A percentile compares a stretch with the other conserved stretches of the same genome.
Evolutionary conservation across 2,329 filamentous ascomycete species (phyloP).

Genomic region (Daldinia sp.): DNA sequence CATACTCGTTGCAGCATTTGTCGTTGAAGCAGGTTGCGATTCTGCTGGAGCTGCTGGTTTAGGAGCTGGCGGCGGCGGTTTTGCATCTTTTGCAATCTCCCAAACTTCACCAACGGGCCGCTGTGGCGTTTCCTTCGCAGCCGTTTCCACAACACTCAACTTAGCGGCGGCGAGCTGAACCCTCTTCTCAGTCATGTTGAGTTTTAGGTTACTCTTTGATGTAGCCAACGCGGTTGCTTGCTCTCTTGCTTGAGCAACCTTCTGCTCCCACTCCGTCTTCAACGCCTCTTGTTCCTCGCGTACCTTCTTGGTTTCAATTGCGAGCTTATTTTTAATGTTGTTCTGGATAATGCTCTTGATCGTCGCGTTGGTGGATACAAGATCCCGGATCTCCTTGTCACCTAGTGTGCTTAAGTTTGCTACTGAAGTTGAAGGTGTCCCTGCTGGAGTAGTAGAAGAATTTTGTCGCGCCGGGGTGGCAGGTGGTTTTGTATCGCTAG

Average conservation of each 20-base stretch:
- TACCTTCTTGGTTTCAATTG: slow-evolving; percentile 71
- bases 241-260: slow-evolving; percentile 66
- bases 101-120: slow-evolving; percentile 88
- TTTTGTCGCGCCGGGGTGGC: slow-evolving; percentile 58
- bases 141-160: slow-evolving; percentile 81
- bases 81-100: slow-evolving; percentile 79
- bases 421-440: slow-evolving; percentile 50
- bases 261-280: slow-evolving; percentile 65
- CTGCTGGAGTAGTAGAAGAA: slow-evolving; percentile 54
- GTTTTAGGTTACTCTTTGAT: slow-evolving; percentile 78
- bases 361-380: slow-evolving; percentile 68
- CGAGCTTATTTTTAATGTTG: slow-evolving; percentile 78
- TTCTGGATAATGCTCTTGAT: slow-evolving; percentile 69
- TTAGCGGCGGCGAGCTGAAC: slow-evolving; percentile 74
- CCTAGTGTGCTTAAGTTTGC: slow-evolving; percentile 62
- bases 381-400: slow-evolving; percentile 68
- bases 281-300: slow-evolving; percentile 65
- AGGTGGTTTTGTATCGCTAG: slow-evolving; percentile 45
- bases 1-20: slow-evolving; percentile 37
- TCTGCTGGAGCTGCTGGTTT: slow-evolving; percentile 48
- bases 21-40: slow-evolving; percentile 27
- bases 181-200: slow-evolving; percentile 84
- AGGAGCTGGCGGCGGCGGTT: slow-evolving; percentile 55
- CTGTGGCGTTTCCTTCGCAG: slow-evolving; percentile 86
- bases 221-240: slow-evolving; percentile 78